Conservation (phyloP, 768 basidiomycete species). For the Lactifluus piperatus region DNA sequence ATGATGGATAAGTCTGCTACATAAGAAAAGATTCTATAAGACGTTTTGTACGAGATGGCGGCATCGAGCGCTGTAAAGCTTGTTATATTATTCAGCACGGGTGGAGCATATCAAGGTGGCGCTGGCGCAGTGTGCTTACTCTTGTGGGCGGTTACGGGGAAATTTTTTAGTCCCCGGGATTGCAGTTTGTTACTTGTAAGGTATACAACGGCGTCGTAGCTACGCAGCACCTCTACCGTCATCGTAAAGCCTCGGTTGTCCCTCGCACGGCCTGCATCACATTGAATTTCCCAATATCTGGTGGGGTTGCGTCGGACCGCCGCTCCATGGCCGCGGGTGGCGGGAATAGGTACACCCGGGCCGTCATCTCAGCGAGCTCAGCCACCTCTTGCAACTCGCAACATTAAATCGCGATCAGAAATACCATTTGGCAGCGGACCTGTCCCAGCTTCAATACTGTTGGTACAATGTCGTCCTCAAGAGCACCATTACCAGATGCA, state of each 20-base stretch:
- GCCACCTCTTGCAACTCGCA: background rate
- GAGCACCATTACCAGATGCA: background rate
- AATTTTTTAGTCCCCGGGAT: background rate
- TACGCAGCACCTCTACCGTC: background rate
- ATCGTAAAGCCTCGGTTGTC: background rate
- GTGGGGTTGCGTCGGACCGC: background rate
- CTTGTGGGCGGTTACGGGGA: background rate
- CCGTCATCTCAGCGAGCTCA: background rate
- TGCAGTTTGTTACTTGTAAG: background rate
- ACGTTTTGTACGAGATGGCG: too few species aligned
- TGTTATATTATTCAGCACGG: background rate
- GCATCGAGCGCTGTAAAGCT: too few species aligned
- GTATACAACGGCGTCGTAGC: background rate
- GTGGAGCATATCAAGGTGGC: background rate
- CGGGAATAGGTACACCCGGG: background rate
- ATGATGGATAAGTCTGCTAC: too few species aligned
- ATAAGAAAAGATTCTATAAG: too few species aligned
- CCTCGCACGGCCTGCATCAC: background rate
- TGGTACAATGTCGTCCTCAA: background rate
- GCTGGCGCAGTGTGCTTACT: background rate
- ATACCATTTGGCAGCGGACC: background rate
- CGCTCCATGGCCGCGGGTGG: background rate
- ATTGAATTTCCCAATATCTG: background rate
- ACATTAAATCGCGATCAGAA: too few species aligned
- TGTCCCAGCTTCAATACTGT: background rate